Evolutionary conservation across 1,284 basidiomycete genomes (phyloP).

Genomic region (Psilocybe mexicana): DNA sequence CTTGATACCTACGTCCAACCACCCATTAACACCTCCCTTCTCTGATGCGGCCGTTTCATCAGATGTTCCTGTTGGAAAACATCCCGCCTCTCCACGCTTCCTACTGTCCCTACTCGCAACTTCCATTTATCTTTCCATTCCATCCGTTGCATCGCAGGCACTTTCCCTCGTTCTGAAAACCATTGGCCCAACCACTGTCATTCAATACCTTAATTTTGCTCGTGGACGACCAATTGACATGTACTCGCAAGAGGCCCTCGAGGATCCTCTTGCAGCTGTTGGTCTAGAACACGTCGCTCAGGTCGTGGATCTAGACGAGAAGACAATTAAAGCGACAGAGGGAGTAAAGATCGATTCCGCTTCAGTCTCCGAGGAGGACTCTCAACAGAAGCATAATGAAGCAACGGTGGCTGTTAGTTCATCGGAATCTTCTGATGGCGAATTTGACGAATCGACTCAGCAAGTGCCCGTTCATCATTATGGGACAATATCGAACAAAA

Average conservation of each 20-base stretch:
- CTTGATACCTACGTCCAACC: constrained; percentile 63
- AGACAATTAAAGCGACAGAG: background rate
- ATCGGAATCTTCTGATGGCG: constrained; percentile 24
- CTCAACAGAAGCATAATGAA: constrained; percentile 10
- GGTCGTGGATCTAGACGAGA: constrained; percentile 36
- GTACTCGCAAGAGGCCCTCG: constrained; percentile 37
- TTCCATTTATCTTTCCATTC: constrained; percentile 84
- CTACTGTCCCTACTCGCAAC: constrained; percentile 87
- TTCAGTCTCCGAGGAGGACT: background rate
- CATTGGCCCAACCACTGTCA: constrained; percentile 78
- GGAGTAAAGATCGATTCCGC: background rate
- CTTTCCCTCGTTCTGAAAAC: constrained; percentile 73
- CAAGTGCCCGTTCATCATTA: constrained; percentile 56
- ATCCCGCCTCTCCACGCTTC: constrained; percentile 80
- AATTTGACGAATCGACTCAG: constrained; percentile 14
- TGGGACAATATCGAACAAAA: constrained; percentile 83
- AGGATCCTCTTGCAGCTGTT: constrained; percentile 59
- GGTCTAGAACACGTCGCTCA: constrained; percentile 73
- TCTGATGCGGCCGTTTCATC: constrained; percentile 33
- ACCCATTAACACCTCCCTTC: constrained; percentile 74
- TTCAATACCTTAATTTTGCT: constrained; percentile 83
- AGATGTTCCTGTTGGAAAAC: constrained; percentile 51
- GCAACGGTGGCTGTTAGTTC: constrained; percentile 16
- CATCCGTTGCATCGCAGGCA: constrained; percentile 74
- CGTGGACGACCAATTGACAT: constrained; percentile 71